Evolutionary conservation across 441 rosid genomes (phyloP), one percentile per base, ranked within the genome.

Genomic region (Flueggea neowawraea): DNA sequence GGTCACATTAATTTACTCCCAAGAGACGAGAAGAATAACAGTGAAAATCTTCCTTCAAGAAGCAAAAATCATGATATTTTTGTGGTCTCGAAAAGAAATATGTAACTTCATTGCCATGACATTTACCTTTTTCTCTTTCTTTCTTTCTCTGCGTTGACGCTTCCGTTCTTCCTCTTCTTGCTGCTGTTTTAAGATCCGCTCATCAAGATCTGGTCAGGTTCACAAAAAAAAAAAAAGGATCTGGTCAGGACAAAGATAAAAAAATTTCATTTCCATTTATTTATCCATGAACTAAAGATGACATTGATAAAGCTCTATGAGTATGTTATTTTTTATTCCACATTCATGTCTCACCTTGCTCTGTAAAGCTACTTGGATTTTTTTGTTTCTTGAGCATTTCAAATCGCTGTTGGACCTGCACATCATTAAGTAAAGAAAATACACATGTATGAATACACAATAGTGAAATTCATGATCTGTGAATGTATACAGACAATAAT

Each of bases 71-170:
- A 13, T 11, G 16, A n/a, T 54, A 54, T 15, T 54, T 11, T 17
- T 12, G 57, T 13, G 57, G 12, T 48, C 52, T 15, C 52, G 10
- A 15, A 11, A 15, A 11, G 12, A 48, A 11, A 48, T 48, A 48
- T 11, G 14, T 48, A 4, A 11, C 52, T 48, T 48, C 12, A 15
- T 11, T 55, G 28, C 28, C 11, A 61, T 54, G 16, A 22, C 2
- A 74, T 80, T 70, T 62, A 76, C 99, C 94, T 94, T 94, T 81
- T 94, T 95, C 74, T 94, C 99, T 73, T 89, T 91, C 83, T 91
- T 94, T 71, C 78, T 87, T 79, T 91, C 96, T 48, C 94, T 71
- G 11, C 88, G 85, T 62, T 62, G 90, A 15, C 92, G 84, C 69
- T 81, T 94, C 16, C 75, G 65, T 67, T 91, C 97, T 68, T 94